Percentiles rank a stretch among this genome's conserved stretches.
Evolutionary conservation across 176 grass and related monocot genomes (phyloP).

Genomic region (Tillandsia leiboldiana): DNA sequence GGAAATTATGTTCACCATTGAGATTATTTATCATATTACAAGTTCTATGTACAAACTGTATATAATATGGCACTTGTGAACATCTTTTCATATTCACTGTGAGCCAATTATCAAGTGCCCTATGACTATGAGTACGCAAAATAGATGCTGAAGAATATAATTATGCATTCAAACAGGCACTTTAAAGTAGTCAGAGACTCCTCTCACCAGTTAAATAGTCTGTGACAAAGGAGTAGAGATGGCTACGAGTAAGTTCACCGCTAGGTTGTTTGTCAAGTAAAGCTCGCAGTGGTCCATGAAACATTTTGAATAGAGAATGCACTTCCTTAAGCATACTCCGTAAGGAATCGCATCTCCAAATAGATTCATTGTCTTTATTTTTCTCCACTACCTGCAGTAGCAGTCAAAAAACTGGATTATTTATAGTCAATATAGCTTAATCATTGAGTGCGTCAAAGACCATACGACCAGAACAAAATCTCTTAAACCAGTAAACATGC

Average conservation of each 20-base stretch:
- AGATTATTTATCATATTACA: too few species aligned
- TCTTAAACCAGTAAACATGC: not conserved
- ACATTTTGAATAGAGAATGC: conserved; percentile 86
- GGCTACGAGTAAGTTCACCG: conserved; percentile 68
- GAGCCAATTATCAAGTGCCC: too few species aligned
- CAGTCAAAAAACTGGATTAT: not conserved
- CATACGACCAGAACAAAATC: not conserved
- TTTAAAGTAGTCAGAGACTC: conserved; percentile 3
- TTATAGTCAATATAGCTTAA: conserved; percentile 12
- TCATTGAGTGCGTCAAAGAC: conserved; percentile 6
- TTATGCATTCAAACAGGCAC: not conserved
- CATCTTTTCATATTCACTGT: too few species aligned
- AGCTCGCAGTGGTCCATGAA: conserved; percentile 59
- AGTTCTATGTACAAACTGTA: too few species aligned
- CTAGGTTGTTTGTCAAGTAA: conserved; percentile 82
- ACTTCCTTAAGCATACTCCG: conserved; percentile 69
- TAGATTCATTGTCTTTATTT: conserved; percentile 55
- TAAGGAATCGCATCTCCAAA: conserved; percentile 55
- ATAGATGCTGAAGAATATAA: too few species aligned
- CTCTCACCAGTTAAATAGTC: conserved; percentile 87
- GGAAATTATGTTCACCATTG: not conserved
- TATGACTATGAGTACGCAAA: too few species aligned
- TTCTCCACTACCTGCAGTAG: conserved; percentile 72
- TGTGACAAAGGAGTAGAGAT: conserved; percentile 67
- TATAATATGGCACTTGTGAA: too few species aligned